Evolutionary conservation across 495 filamentous ascomycete species (phyloP), one percentile per base, ranked within the genome.

Genomic region (Cercophora newfieldiana): DNA sequence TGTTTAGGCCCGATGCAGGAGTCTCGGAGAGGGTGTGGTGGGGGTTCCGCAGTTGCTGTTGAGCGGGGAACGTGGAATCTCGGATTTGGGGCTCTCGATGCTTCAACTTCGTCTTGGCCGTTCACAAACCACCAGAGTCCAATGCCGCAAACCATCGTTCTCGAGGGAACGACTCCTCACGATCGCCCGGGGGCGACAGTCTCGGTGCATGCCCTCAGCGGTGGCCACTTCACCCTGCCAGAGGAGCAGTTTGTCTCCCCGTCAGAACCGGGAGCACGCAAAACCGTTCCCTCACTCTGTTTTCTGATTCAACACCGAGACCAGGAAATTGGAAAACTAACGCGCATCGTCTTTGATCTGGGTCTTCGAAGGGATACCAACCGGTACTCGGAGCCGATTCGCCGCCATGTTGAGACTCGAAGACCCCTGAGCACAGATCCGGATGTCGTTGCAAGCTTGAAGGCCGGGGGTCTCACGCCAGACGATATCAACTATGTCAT

Each of bases 201-300:
- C 12, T 73, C 80, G 28, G 75, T 82, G 8, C 75, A 69, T 14
- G 85, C 82, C 1, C 82, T 84, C 1, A 84, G 71, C 1, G 78
- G 72, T 21, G 79, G 78, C 14, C 69, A 72, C 37, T 75, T 82
- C 53, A 74, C 76, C 1, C 72, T 80, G 19, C 79, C 78, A 1
- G 78, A 80, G 53, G 67, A 75, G 19, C 70, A 76, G n/a, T 82
- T 80, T 57, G 69, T 80, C 1, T 54, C 68, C n/a, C 77, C 77
- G 0, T 65, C 69, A 1, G 57, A 68, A 1, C 56, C 53, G 0
- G 64, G 65, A 7, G 64, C 69, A 5, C 66, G 74, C 19, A 77
- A 69, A 65, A 65, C 64, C 0, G 68, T 73, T 1, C 71, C 71
- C 7, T 73, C 71, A 12, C 59, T 73, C 4, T 65, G 63, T n/a